These are phyloP conservation scores for Populus ilicifolia DNA, from an alignment of 345 rosid species.

Conservation along the genomic window DNA sequence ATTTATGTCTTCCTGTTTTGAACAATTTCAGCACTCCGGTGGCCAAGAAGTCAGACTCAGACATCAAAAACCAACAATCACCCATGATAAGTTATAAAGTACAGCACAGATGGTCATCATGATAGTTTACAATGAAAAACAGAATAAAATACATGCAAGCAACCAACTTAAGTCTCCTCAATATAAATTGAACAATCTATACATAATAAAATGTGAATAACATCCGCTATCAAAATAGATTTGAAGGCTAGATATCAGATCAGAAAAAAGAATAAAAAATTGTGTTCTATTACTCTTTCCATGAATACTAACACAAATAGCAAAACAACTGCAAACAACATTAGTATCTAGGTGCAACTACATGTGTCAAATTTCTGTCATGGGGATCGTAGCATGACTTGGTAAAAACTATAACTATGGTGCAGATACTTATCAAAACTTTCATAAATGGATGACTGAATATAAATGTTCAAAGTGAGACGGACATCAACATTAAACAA, in stretches of 20 bases:
- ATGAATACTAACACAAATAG: not conserved
- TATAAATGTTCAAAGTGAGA: slow-evolving; percentile 4
- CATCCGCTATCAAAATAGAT: not conserved
- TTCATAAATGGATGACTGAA: slow-evolving; percentile 3
- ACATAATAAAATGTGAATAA: not conserved
- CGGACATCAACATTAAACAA: slow-evolving; percentile 15
- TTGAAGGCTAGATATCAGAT: not conserved
- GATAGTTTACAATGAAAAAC: not conserved
- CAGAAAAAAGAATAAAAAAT: not conserved
- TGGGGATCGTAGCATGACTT: not conserved
- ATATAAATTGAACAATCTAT: not conserved
- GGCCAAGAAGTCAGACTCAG: not conserved
- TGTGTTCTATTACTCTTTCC: not conserved
- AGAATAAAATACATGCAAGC: not conserved
- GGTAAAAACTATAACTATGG: not conserved
- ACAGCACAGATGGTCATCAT: not conserved
- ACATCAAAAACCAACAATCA: not conserved
- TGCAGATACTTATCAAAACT: slow-evolving; percentile 2
- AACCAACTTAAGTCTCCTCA: not conserved
- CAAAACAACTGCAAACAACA: not conserved
- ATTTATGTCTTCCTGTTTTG: not conserved
- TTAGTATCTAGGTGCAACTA: not conserved
- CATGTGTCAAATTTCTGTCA: not conserved
- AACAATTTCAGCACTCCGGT: not conserved
- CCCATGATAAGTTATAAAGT: too few species aligned